These are phyloP conservation scores for Diddensiella santjacobensis DNA, from an alignment of 805 yeast species.

Conservation along the genomic window DNA sequence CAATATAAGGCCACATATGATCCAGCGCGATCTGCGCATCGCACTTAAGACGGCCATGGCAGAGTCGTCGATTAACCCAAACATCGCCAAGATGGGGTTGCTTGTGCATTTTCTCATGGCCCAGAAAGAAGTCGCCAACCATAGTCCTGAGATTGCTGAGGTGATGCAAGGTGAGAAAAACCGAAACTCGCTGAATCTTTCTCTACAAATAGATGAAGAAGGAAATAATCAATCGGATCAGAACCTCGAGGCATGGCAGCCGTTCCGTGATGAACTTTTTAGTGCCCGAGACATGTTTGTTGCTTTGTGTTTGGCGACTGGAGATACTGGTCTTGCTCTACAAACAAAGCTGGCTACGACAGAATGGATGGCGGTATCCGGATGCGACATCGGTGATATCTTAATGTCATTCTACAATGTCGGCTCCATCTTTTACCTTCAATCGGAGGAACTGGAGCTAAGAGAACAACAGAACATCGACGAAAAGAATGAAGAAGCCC, in stretches of 20 bases:
- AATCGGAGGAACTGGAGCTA: slow-evolving; percentile 59
- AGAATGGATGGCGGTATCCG: slow-evolving; percentile 70
- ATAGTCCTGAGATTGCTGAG: slow-evolving; percentile 25
- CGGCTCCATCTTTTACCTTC: slow-evolving; percentile 65
- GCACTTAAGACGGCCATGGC: slow-evolving; percentile 64
- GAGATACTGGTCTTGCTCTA: slow-evolving; percentile 61
- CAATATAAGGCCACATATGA: slow-evolving; percentile 49
- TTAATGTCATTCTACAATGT: slow-evolving; percentile 60
- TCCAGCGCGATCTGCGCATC: slow-evolving; percentile 67
- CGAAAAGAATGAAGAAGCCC: slow-evolving; percentile 24
- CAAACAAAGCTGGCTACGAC: slow-evolving; percentile 60
- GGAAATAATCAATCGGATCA: slow-evolving; percentile 6
- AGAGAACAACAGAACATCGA: slow-evolving; percentile 34
- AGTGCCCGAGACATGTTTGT: slow-evolving; percentile 72
- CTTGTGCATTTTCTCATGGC: slow-evolving; percentile 62
- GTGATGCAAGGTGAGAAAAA: slow-evolving; percentile 21
- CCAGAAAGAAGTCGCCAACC: slow-evolving; percentile 53
- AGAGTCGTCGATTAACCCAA: slow-evolving; percentile 43
- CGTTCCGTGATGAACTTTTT: slow-evolving; percentile 73
- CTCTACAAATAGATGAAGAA: slow-evolving; percentile 14
- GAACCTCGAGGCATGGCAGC: slow-evolving; percentile 35
- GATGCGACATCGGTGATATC: slow-evolving; percentile 60
- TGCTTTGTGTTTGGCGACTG: slow-evolving; percentile 63
- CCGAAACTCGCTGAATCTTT: slow-evolving; percentile 13
- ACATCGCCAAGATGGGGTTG: slow-evolving; percentile 52